Conservation (phyloP, 495 filamentous ascomycete species). For the Neurospora sp. region DNA sequence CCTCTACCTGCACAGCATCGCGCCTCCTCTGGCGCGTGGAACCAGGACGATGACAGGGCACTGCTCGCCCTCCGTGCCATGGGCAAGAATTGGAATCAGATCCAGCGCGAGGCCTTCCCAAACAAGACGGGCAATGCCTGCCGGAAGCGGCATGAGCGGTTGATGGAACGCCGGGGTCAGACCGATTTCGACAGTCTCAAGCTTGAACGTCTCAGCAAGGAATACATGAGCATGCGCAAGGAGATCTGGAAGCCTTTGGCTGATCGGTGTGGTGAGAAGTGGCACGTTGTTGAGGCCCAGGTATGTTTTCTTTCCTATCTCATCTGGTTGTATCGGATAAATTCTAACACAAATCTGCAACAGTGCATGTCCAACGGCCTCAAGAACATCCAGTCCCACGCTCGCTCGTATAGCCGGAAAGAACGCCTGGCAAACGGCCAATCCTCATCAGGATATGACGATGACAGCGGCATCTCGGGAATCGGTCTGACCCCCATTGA, state of each 20-base stretch:
- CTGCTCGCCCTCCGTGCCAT: constrained; percentile 51
- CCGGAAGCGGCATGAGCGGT: constrained; percentile 64
- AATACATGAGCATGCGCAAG: constrained; percentile 57
- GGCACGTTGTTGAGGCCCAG: constrained; percentile 60
- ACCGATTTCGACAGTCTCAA: constrained; percentile 61
- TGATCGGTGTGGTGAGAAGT: constrained; percentile 52
- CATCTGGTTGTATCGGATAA: background rate
- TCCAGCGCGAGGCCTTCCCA: constrained; percentile 58
- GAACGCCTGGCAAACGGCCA: constrained; percentile 39
- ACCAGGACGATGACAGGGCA: constrained; percentile 50
- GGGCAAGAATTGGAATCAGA: constrained; percentile 63
- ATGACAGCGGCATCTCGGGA: constrained; percentile 38
- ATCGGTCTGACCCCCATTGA: constrained; percentile 41
- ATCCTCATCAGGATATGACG: constrained; percentile 33
- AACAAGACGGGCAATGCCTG: constrained; percentile 68
- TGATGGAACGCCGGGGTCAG: constrained; percentile 55
- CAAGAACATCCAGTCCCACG: constrained; percentile 46
- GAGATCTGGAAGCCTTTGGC: constrained; percentile 64
- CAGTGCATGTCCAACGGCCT: constrained; percentile 50
- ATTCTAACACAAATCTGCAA: constrained; percentile 3
- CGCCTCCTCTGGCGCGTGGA: constrained; percentile 51
- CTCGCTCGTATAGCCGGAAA: constrained; percentile 39
- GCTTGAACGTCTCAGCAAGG: constrained; percentile 53
- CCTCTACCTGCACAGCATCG: constrained; percentile 31
- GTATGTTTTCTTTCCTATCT: constrained; percentile 32